Evolutionary conservation across 495 filamentous ascomycete species (phyloP).

Genomic region (Pyrenula massariospora): DNA sequence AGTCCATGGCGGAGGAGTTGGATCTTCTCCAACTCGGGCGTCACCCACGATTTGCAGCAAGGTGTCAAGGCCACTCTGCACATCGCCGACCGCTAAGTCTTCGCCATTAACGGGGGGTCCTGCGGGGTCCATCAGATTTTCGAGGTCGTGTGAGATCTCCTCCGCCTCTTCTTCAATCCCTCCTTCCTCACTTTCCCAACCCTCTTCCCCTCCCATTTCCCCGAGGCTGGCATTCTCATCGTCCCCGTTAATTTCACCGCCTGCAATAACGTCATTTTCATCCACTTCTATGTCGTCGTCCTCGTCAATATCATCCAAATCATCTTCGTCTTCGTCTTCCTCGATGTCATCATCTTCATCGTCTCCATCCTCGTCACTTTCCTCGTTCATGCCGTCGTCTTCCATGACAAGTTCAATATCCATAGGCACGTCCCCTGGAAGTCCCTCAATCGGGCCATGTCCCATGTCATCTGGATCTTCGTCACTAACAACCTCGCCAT

Average conservation of each 20-base stretch:
- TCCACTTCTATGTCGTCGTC: constrained; percentile 47
- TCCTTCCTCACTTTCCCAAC: constrained; percentile 48
- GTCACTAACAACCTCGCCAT: constrained; percentile 80
- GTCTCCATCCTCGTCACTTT: constrained; percentile 42
- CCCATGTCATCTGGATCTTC: constrained; percentile 75
- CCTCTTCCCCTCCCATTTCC: constrained; percentile 40
- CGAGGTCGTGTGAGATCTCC: constrained; percentile 14
- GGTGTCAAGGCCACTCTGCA: background rate
- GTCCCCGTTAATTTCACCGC: constrained; percentile 45
- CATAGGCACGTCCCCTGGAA: constrained; percentile 63
- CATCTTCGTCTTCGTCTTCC: constrained; percentile 57
- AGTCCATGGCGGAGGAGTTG: background rate
- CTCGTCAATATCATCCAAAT: constrained; percentile 41
- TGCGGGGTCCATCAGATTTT: background rate
- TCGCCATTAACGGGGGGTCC: background rate
- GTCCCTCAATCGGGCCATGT: constrained; percentile 77
- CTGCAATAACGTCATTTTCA: constrained; percentile 41
- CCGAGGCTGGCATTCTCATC: constrained; percentile 52
- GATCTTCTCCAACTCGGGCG: background rate
- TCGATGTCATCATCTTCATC: constrained; percentile 45
- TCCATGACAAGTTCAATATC: constrained; percentile 81
- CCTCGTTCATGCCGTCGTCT: constrained; percentile 52
- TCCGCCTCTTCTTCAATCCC: constrained; percentile 28
- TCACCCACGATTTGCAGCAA: background rate
- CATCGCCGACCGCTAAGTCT: background rate